Evolutionary conservation across 768 basidiomycete species (phyloP), one percentile per base, ranked within the genome.

Genomic region (Krasilnikovozyma curviuscula): DNA sequence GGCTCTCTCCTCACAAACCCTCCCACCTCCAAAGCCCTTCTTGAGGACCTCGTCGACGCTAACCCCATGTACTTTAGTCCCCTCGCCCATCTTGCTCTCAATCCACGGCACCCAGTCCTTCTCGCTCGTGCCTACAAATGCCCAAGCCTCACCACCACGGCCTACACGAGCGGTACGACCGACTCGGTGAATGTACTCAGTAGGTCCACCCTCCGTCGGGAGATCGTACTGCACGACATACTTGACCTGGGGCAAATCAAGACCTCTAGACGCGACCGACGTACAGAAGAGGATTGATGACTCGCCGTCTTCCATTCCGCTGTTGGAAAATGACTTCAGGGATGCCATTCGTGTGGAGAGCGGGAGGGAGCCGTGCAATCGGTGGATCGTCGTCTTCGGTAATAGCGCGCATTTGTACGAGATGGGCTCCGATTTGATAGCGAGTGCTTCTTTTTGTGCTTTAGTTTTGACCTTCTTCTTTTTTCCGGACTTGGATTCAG

Each of bases 101-200:
- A 89, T 77, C 88, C 88, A 89, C 39, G 75, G 71, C 3, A 89
- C 79, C 91, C 93, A 98, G 40, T 73, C 78, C 13, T 70, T 68
- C 66, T 98, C 93, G 55, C 75, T 81, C 0, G 88, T 88, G 1
- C 77, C 70, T 33, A 97, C 77, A 48, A 98, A 76, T 49, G 80
- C 78, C 88, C 89, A 95, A 2, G 89, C 85, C 63, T 97, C 85
- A 51, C 93, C 93, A 23, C 84, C 83, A 56, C 80, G 83, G 13
- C 93, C 93, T 7, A 81, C 89, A 63, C 93, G 84, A 13, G 93
- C 93, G 3, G 93, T 98, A 43, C 93, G 78, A 25, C 93, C 93
- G 7, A 97, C 84, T 40, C 93, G 76, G 67, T 98, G 93, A 9
- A 98, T 78, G 57, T 98, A 97, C 62, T 98, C 93, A 10, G 81